Conservation (phyloP, 176 grass and related monocot genomes). For the Oryza brachyantha region DNA sequence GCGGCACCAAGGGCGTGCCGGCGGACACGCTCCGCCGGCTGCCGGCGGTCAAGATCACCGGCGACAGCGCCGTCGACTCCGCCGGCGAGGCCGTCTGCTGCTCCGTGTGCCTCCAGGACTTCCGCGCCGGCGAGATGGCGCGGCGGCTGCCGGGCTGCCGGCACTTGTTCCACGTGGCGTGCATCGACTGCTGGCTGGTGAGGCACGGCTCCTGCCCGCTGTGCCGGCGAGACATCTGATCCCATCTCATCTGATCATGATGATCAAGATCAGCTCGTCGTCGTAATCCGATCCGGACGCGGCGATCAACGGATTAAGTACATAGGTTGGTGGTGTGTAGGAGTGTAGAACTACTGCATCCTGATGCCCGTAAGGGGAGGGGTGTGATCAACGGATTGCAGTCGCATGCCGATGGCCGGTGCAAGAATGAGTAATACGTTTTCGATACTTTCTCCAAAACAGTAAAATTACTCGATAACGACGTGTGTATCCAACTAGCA, state of each 20-base stretch:
- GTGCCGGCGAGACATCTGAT: conserved; percentile 63
- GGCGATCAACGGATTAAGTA: neutral
- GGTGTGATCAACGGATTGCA: neutral
- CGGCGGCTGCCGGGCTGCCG: conserved; percentile 53
- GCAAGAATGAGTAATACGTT: neutral
- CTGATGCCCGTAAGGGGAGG: neutral
- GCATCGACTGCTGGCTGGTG: conserved; percentile 83
- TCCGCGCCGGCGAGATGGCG: conserved; percentile 52
- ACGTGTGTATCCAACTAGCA: neutral
- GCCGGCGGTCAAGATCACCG: conserved; percentile 48
- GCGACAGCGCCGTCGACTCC: conserved; percentile 39
- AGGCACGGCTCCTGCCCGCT: conserved; percentile 82
- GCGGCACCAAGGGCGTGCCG: conserved; percentile 38
- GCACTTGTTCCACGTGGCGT: conserved; percentile 69
- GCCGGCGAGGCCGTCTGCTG: conserved; percentile 65
- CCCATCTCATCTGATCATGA: no score
- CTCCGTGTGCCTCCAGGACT: conserved; percentile 90
- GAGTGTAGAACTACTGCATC: neutral
- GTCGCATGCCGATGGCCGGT: neutral
- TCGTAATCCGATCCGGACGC: neutral
- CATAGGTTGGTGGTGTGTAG: neutral
- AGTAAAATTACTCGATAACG: neutral
- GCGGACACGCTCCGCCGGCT: conserved; percentile 45
- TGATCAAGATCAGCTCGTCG: neutral
- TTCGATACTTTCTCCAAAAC: no score